Base-by-base conservation (phyloP, 257 asterid species). In the Dorcoceras hygrometricum region DNA sequence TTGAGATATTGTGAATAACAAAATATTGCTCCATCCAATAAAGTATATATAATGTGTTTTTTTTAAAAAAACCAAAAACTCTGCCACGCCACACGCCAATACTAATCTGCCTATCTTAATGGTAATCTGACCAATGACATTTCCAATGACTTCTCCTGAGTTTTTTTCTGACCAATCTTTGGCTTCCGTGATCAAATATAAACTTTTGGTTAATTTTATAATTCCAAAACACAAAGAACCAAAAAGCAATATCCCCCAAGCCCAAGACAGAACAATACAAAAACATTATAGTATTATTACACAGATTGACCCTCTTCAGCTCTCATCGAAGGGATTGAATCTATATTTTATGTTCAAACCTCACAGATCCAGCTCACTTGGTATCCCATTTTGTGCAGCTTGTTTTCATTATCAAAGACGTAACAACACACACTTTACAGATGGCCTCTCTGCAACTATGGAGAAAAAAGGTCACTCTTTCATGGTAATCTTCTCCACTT, bases 321-420 rank as follows among this genome's bases (percentile, higher is more conserved):
- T 78, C 81, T 86, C 84, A 83, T 84, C 77, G 63, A 80, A 77
- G 84, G 85, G 77, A 76, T 80, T 67, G 10, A 8, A 8, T 8
- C 51, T 14, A 14, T 43, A 43, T 72, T 88, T 75, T 81, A 84
- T 82, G 80, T 83, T 82, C 82, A 83, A 83, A 66, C 81, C 77
- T 82, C 82, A 51, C 56, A 81, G 88, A 90, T 88, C 96, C 89
- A 85, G 79, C 83, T 77, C 83, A 82, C 69, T 64, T 70, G 62
- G 65, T 73, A 77, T 86, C 86, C 84, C 82, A 80, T 75, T 76
- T 73, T 81, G 86, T 65, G 67, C 81, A 79, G 71, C 82, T 77
- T 80, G 75, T 74, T 51, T 28, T 63, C 43, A 61, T 25, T 67
- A 67, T 58, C 58, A 63, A 31, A 67, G 58, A 64, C 68, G 63